Percentiles rank a stretch among this genome's conserved stretches.
Conservation (phyloP, 2,329 filamentous ascomycete species). For the Exophiala phaeomuriformis region DNA sequence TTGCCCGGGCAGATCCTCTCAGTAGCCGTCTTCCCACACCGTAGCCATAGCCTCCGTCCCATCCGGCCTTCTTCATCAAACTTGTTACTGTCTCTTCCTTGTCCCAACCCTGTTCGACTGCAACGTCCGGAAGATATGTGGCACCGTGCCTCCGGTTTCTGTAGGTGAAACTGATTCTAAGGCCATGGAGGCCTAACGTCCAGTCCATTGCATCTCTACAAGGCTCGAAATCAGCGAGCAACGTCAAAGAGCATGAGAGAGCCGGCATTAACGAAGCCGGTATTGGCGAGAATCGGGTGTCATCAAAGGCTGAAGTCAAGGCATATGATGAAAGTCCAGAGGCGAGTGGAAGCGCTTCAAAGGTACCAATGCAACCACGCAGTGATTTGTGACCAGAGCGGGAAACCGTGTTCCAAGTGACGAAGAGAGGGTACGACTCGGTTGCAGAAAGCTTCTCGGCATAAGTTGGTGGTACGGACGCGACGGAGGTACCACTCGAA, state of each 20-base stretch:
- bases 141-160: constrained; percentile 60
- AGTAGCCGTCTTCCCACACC: constrained; percentile 35
- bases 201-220: constrained; percentile 70
- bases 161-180: constrained; percentile 77
- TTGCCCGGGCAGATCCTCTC: constrained; percentile 33
- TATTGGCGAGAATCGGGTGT: constrained; percentile 56
- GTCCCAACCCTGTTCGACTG: constrained; percentile 86
- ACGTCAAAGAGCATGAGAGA: constrained; percentile 59
- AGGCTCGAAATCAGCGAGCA: constrained; percentile 78
- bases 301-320: constrained; percentile 66
- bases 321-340: constrained; percentile 72
- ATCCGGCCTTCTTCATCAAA: constrained; percentile 90
- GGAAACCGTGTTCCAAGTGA: constrained; percentile 82
- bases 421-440: constrained; percentile 68
- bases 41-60: constrained; percentile 53
- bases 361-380: constrained; percentile 94
- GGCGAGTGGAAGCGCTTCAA: constrained; percentile 67
- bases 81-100: constrained; percentile 87
- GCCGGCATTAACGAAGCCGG: constrained; percentile 41
- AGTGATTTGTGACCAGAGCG: constrained; percentile 57
- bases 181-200: constrained; percentile 76
- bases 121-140: constrained; percentile 89
- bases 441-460: constrained; percentile 29
- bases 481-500: constrained; percentile 43
- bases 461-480: constrained; percentile 41